Conservation (phyloP, 2,329 filamentous ascomycete genomes). For the Exserohilum turcica region DNA sequence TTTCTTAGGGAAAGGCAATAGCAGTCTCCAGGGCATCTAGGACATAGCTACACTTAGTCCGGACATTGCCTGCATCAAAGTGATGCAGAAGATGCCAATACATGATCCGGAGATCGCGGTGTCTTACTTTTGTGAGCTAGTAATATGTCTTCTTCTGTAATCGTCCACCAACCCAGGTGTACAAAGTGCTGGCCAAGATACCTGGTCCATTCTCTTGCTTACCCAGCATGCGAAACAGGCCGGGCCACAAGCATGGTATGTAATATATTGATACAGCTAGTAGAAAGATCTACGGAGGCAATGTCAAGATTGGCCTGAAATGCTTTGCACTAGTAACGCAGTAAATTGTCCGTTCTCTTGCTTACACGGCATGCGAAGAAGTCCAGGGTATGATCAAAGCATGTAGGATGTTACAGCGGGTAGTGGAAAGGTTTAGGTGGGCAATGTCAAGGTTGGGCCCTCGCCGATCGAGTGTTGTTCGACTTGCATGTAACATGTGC, state of each 20-base stretch:
- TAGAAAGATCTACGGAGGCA: background rate
- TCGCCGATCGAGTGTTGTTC: no score
- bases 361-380: no score
- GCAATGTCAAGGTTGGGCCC: no score
- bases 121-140: slow-evolving; percentile 1
- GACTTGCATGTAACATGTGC: no score
- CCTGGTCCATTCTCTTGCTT: background rate
- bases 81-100: slow-evolving; percentile 1
- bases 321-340: slow-evolving; percentile 1
- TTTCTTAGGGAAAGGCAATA: background rate
- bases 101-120: background rate
- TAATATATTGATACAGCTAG: background rate
- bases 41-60: background rate
- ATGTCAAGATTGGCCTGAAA: background rate
- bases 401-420: no score
- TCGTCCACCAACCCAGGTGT: background rate
- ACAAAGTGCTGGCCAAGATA: background rate
- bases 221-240: background rate
- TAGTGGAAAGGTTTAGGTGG: no score
- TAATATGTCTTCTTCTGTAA: slow-evolving; percentile 1
- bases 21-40: background rate
- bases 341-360: no score
- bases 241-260: background rate
- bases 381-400: no score
- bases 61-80: background rate